Percentiles rank a stretch among this genome's conserved stretches.
Evolutionary conservation across 2,329 filamentous ascomycete species (phyloP).

Genomic region (Penicillium capsulatum): DNA sequence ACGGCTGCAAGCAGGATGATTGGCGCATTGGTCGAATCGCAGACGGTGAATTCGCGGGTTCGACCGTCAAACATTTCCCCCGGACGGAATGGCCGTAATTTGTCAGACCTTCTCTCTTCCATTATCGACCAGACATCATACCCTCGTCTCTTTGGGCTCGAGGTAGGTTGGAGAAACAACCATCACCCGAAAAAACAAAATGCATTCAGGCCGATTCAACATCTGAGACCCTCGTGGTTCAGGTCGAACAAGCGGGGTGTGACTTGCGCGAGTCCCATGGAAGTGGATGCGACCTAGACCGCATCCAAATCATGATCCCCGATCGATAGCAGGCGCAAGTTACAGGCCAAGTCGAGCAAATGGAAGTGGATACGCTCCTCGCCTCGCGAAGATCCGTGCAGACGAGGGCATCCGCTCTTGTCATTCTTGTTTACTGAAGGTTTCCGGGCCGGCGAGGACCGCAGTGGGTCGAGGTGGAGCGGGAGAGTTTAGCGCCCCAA

Average conservation of each 20-base stretch:
- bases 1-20: conserved; percentile 18
- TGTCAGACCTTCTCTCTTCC: conserved; percentile 10
- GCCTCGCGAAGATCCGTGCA: conserved; percentile 14
- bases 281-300: conserved; percentile 12
- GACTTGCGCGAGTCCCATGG: conserved; percentile 4
- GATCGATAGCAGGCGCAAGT: too few species aligned
- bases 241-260: conserved; percentile 19
- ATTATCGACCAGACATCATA: conserved; percentile 13
- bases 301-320: conserved; percentile 10
- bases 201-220: conserved; percentile 13
- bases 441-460: conserved; percentile 26
- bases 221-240: conserved; percentile 19
- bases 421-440: conserved; percentile 23
- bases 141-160: conserved; percentile 1
- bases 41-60: conserved; percentile 8
- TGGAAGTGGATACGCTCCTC: background rate
- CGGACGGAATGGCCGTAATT: conserved; percentile 2
- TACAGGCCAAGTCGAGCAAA: too few species aligned
- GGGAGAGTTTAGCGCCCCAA: conserved; percentile 11
- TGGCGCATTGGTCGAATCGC: conserved; percentile 15
- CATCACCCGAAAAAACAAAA: conserved; percentile 2
- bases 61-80: conserved; percentile 9
- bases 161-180: conserved; percentile 4
- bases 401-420: conserved; percentile 10
- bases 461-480: conserved; percentile 21